These are phyloP conservation scores for Coemansia sp. DNA, from an alignment of 192 early-diverging fungal species.

Conservation along the genomic window DNA sequence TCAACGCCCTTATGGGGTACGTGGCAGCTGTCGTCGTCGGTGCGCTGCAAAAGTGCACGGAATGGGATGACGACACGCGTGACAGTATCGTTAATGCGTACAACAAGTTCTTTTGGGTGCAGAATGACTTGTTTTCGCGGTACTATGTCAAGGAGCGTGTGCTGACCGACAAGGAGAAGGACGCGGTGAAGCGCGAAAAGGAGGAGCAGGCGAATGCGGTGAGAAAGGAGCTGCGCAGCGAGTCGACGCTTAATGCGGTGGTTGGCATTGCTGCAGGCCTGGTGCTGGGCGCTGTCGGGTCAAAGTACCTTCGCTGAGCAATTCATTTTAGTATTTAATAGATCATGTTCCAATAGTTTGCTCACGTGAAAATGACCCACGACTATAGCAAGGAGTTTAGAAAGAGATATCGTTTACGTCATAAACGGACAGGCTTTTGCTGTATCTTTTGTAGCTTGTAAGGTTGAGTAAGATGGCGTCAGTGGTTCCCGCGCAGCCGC, in stretches of 20 bases:
- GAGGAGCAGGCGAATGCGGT: conserved; percentile 25
- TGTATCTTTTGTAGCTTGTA: neutral
- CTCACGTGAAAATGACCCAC: conserved; percentile 15
- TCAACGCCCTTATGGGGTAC: conserved; percentile 74
- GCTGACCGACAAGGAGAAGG: conserved; percentile 31
- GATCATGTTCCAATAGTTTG: too few species aligned
- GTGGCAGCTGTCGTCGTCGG: conserved; percentile 60
- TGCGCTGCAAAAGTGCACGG: conserved; percentile 53
- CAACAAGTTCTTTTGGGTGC: conserved; percentile 80
- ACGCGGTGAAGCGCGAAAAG: conserved; percentile 25
- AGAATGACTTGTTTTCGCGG: conserved; percentile 78
- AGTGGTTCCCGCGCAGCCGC: conserved; percentile 30
- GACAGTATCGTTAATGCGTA: conserved; percentile 66
- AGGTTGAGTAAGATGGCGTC: conserved; percentile 9
- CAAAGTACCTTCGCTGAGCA: conserved; percentile 15
- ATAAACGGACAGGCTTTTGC: neutral
- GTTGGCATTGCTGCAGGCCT: conserved; percentile 32
- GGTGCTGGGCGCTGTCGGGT: conserved; percentile 20
- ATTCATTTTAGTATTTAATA: too few species aligned
- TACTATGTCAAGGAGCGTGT: conserved; percentile 70
- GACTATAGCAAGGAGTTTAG: neutral
- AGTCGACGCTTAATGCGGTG: conserved; percentile 33
- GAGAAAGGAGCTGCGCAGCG: conserved; percentile 32
- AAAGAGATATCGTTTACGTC: neutral
- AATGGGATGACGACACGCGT: conserved; percentile 60